Base-by-base conservation (phyloP, 345 rosid genomes). In the Salix udensis region DNA sequence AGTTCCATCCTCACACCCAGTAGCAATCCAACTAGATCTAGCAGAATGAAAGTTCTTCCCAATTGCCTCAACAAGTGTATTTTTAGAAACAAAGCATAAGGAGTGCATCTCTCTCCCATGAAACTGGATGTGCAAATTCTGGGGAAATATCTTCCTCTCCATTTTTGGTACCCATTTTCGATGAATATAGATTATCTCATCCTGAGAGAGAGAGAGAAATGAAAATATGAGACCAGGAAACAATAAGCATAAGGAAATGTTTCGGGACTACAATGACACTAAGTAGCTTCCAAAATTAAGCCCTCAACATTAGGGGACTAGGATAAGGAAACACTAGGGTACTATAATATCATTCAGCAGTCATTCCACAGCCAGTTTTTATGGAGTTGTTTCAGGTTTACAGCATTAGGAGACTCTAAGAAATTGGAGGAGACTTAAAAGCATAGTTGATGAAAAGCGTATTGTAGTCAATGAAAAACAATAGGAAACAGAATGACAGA, bases 1-100 rank as follows among this genome's bases (percentile, higher is more conserved):
- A 69, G 97, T 91, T 84, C 99, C 98, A 88, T 93, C 98, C 86
- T 96, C 98, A 86, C 97, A 93, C 39, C 99, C 98, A 78, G 99
- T 92, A 68, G 92, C 92, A 86, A 96, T 82, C 98, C 99, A 96
- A 80, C 91, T 89, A 44, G 89, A 82, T 67, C 70, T 83, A 69
- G 76, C 83, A 70, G 74, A 84, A 77, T 68, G 71, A 66, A 60
- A 24, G 64, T 75, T 53, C 69, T 75, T 53, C 69, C 69, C 80
- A 71, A 80, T 83, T 73, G 71, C 78, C 71, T 82, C 81, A 75
- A 42, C 68, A 48, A 80, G 77, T 31, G 65, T 60, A 86, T 82
- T 84, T 70, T 81, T 83, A 82, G 79, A 84, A 73, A 92, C 75
- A 87, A 96, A 93, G 81, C 96, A 89, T 78, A 96, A 81, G 40